Percentiles rank a stretch among this genome's conserved stretches.
phyloP scores from a whole-genome alignment of 2,329 filamentous ascomycete species.

The Hawksworthiomyces lignivorus region DNA sequence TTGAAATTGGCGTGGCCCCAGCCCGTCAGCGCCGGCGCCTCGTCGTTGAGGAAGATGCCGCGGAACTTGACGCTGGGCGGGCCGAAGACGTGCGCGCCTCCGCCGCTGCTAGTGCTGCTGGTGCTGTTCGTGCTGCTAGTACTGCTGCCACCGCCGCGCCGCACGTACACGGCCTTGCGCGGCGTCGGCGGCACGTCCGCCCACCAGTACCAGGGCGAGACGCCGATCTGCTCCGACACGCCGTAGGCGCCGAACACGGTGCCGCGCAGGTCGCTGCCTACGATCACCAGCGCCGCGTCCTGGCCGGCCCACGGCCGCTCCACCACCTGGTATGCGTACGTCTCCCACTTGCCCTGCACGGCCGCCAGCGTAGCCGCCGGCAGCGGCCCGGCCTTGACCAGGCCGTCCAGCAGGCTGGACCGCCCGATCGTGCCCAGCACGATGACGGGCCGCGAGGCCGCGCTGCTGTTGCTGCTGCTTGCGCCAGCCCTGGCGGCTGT shows the following conservation, averaged over 20 bases:
- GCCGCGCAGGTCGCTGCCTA: conserved; percentile 48
- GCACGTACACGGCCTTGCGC: conserved; percentile 38
- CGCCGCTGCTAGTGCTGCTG: too few species aligned
- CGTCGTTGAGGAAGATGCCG: conserved; percentile 54
- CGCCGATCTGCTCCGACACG: conserved; percentile 51
- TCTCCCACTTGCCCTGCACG: conserved; percentile 46
- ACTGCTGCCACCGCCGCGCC: conserved; percentile 16
- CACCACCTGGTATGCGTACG: conserved; percentile 41
- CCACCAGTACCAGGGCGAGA: conserved; percentile 53
- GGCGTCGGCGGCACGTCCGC: conserved; percentile 44
- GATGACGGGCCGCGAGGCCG: conserved; percentile 22
- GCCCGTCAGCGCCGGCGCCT: conserved; percentile 47
- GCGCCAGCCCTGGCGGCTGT: too few species aligned
- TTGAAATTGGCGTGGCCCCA: conserved; percentile 41
- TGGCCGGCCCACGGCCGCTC: conserved; percentile 19
- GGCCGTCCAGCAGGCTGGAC: conserved; percentile 39
- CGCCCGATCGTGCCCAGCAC: conserved; percentile 47
- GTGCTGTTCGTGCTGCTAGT: conserved; percentile 19
- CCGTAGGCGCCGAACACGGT: conserved; percentile 51
- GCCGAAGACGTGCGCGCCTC: conserved; percentile 39
- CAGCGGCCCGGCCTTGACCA: conserved; percentile 37
- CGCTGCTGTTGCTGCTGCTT: not conserved
- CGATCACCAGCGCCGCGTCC: conserved; percentile 40
- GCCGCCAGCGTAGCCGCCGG: conserved; percentile 28
- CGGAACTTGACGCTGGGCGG: conserved; percentile 50